Evolutionary conservation across 2,329 filamentous ascomycete genomes (phyloP).

Genomic region (Fusarium nanum): DNA sequence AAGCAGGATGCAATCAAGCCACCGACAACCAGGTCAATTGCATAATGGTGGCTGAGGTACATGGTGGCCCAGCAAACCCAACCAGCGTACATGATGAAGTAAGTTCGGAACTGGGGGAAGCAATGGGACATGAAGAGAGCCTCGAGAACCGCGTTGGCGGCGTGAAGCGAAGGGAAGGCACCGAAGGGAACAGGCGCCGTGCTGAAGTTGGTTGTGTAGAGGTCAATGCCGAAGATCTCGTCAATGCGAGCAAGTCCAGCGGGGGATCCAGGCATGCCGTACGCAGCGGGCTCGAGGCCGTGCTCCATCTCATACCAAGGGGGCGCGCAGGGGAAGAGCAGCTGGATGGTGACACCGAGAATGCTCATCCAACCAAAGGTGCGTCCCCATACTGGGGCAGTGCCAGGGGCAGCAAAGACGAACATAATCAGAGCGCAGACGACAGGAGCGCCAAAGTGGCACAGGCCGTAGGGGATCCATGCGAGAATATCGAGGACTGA

Average conservation of each 20-base stretch:
- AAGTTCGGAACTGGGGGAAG: constrained; percentile 83
- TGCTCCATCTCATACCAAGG: constrained; percentile 98
- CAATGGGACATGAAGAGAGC: constrained; percentile 93
- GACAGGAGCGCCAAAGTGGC: constrained; percentile 88
- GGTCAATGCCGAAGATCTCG: constrained; percentile 86
- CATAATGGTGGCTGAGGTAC: constrained; percentile 98
- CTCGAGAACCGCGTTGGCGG: constrained; percentile 87
- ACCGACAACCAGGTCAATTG: constrained; percentile 89
- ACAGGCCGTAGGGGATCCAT: constrained; percentile 92
- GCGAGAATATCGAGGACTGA: constrained; percentile 86
- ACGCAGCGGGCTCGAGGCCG: constrained; percentile 89
- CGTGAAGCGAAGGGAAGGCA: constrained; percentile 93
- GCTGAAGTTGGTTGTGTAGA: constrained; percentile 93
- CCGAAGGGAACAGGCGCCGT: constrained; percentile 93
- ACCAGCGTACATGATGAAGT: constrained; percentile 85
- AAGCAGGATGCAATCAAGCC: constrained; percentile 80
- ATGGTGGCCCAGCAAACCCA: constrained; percentile 99
- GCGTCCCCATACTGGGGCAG: constrained; percentile 84
- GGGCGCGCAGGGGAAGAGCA: constrained; percentile 91
- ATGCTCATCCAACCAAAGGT: constrained; percentile 95
- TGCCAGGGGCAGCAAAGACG: constrained; percentile 87
- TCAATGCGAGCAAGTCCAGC: constrained; percentile 91
- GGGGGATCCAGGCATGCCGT: constrained; percentile 89
- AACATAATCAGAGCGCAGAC: constrained; percentile 85
- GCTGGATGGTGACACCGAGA: constrained; percentile 85